Conservation (phyloP, 345 rosid species). For the Kernera saxatilis region DNA sequence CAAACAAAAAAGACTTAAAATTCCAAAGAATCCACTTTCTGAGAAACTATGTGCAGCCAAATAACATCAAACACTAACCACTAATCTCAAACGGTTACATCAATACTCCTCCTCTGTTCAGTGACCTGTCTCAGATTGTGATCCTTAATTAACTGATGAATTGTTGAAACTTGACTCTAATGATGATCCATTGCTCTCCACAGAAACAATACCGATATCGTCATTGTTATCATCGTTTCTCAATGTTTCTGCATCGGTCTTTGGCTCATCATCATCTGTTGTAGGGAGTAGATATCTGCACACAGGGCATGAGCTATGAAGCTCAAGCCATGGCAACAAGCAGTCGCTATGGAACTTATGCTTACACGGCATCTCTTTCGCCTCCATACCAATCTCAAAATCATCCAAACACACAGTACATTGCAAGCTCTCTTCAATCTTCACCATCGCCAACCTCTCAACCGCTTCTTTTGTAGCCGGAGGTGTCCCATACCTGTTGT, state of each 20-base stretch:
- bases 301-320: constrained; percentile 89
- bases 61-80: background rate
- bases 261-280: constrained; percentile 36
- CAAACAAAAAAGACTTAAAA: background rate
- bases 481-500: constrained; percentile 75
- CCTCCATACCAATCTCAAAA: constrained; percentile 54
- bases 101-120: background rate
- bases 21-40: background rate
- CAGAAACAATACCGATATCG: constrained; percentile 24
- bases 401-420: constrained; percentile 89
- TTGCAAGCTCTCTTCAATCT: constrained; percentile 46
- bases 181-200: constrained; percentile 2
- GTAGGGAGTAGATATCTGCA: constrained; percentile 69
- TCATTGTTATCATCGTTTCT: constrained; percentile 14
- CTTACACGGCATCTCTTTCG: constrained; percentile 86
- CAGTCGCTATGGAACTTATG: constrained; percentile 77
- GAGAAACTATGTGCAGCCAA: constrained; percentile 15
- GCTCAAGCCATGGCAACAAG: constrained; percentile 86
- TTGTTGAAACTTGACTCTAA: constrained; percentile 12
- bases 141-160: constrained; percentile 19
- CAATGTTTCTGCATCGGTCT: constrained; percentile 43
- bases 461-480: constrained; percentile 73
- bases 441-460: constrained; percentile 51
- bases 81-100: background rate
- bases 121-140: constrained; percentile 21